Conservation (phyloP, 2,329 filamentous ascomycete species). For the Venturia asperata region DNA sequence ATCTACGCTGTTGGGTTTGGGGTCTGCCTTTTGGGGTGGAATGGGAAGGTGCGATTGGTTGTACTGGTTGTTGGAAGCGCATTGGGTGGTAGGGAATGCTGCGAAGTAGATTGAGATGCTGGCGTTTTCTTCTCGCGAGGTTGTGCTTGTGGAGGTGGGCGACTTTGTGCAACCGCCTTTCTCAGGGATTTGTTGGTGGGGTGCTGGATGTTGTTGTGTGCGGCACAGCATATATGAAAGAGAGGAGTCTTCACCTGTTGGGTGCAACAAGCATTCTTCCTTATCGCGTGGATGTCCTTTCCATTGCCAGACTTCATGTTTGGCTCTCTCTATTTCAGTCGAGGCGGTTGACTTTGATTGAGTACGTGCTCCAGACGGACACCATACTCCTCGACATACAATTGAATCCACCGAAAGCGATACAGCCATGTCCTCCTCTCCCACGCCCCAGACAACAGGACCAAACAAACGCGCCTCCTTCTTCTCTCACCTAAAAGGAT, state of each 20-base stretch:
- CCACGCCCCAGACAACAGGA: background rate
- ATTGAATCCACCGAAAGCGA: background rate
- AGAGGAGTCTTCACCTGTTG: background rate
- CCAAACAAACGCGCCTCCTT: slow-evolving; percentile 5
- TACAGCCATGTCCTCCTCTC: background rate
- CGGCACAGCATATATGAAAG: background rate
- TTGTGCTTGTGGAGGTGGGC: background rate
- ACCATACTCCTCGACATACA: background rate
- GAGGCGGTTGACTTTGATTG: background rate
- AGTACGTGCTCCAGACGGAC: background rate
- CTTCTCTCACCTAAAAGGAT: background rate
- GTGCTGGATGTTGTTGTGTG: background rate
- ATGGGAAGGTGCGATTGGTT: background rate
- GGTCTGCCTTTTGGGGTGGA: background rate
- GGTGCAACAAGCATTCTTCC: background rate
- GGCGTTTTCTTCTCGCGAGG: too few species aligned
- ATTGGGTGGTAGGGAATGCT: too few species aligned
- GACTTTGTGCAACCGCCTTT: background rate
- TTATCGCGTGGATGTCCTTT: background rate
- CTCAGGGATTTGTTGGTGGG: background rate
- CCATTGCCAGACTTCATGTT: background rate
- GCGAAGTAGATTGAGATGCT: too few species aligned
- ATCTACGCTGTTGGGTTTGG: background rate
- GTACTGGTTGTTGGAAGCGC: too few species aligned
- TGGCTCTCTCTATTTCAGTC: background rate